phyloP scores from a whole-genome alignment of 495 filamentous ascomycete species.

The Aspergillus coremiiformis region DNA sequence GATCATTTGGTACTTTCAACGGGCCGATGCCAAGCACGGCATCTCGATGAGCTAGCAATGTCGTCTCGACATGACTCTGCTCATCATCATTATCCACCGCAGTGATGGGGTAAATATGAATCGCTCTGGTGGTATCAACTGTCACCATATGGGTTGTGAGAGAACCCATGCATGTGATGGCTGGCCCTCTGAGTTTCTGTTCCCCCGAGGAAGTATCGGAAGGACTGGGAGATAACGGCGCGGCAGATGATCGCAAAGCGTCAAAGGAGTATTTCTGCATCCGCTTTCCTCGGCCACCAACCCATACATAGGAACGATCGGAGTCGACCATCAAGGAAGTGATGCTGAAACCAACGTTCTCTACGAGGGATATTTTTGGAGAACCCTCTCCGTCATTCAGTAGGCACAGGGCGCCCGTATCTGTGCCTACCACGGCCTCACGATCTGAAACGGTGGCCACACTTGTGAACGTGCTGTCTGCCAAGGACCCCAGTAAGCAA shows the following conservation, averaged over 20 bases:
- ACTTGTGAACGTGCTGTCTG: slow-evolving; percentile 76
- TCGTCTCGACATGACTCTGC: slow-evolving; percentile 24
- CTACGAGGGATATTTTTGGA: slow-evolving; percentile 49
- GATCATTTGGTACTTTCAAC: slow-evolving; percentile 47
- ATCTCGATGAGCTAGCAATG: slow-evolving; percentile 64
- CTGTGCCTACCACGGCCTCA: slow-evolving; percentile 43
- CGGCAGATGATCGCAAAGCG: slow-evolving; percentile 21
- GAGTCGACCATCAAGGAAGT: slow-evolving; percentile 50
- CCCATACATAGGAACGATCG: slow-evolving; percentile 42
- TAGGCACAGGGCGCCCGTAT: slow-evolving; percentile 42
- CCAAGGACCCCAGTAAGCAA: slow-evolving; percentile 48
- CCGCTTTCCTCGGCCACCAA: slow-evolving; percentile 45
- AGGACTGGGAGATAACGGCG: slow-evolving; percentile 22
- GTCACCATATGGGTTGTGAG: slow-evolving; percentile 63
- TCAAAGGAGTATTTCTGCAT: slow-evolving; percentile 37
- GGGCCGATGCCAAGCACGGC: slow-evolving; percentile 67
- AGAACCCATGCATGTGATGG: slow-evolving; percentile 60
- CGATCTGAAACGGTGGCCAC: slow-evolving; percentile 63
- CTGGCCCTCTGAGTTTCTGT: slow-evolving; percentile 24
- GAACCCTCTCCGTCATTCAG: slow-evolving; percentile 69
- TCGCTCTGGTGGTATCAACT: slow-evolving; percentile 64
- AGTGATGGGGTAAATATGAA: slow-evolving; percentile 52
- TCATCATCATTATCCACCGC: slow-evolving; percentile 25
- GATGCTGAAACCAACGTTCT: slow-evolving; percentile 31
- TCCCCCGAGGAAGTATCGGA: slow-evolving; percentile 17